These are phyloP conservation scores for Spathaspora girioi DNA, from an alignment of 805 yeast genomes.

Conservation along the genomic window DNA sequence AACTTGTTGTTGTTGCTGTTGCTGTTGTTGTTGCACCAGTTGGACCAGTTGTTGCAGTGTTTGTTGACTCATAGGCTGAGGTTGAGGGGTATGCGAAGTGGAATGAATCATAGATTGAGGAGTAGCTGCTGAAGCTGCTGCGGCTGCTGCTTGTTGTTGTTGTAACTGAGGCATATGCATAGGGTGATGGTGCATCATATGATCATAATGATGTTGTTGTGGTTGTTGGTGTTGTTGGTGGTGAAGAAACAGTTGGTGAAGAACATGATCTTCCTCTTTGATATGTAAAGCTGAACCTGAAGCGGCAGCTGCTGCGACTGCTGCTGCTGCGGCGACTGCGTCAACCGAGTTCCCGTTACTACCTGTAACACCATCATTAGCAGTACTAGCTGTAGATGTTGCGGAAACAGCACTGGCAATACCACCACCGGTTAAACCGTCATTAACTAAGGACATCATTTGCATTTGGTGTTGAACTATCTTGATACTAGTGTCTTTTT, in stretches of 20 bases:
- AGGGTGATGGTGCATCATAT: conserved; percentile 9
- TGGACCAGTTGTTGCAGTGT: conserved; percentile 3
- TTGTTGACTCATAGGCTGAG: conserved; percentile 2
- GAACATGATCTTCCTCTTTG: conserved; percentile 7
- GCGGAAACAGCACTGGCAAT: not conserved
- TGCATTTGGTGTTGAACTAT: not conserved
- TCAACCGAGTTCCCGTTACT: conserved; percentile 11
- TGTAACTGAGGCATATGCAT: not conserved
- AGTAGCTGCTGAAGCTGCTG: conserved; percentile 10
- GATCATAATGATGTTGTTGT: conserved; percentile 7
- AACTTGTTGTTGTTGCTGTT: conserved; percentile 4
- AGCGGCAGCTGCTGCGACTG: conserved; percentile 15
- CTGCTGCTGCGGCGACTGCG: conserved; percentile 19
- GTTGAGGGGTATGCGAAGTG: conserved; percentile 7
- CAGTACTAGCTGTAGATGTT: not conserved
- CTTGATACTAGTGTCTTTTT: not conserved
- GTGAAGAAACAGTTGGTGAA: conserved; percentile 1
- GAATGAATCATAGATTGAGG: conserved; percentile 5
- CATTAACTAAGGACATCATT: not conserved
- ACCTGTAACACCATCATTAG: conserved; percentile 5
- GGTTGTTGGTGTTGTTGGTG: conserved; percentile 7
- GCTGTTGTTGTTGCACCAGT: conserved; percentile 11
- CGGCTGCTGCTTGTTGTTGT: conserved; percentile 1
- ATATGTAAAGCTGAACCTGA: conserved; percentile 1
- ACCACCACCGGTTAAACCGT: not conserved